Evolutionary conservation across 768 basidiomycete species (phyloP), one percentile per base, ranked within the genome.

Genomic region (Vishniacozyma victoriae): DNA sequence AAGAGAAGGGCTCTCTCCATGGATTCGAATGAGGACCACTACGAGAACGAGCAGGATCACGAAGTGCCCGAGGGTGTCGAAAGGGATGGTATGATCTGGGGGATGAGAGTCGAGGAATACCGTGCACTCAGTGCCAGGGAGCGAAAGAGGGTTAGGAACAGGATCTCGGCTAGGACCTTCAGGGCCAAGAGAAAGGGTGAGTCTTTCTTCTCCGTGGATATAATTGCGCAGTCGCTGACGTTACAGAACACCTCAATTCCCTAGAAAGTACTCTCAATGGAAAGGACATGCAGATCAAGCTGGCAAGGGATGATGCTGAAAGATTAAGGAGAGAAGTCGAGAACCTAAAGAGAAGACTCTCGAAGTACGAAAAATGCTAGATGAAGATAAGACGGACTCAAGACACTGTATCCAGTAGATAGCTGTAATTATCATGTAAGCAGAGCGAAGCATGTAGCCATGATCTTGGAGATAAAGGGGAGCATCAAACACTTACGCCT

Each of bases 1-100:
- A 9, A 14, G 18, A 33, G 29, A n/a, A 33, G 29, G n/a, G 9
- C 9, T 9, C 39, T 43, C 20, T 53, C 52, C 9, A 9, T 38
- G 11, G 49, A 47, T 19, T 51, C 40, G 33, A 49, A 46, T 20
- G 33, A 42, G 14, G 54, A 56, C 26, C 45, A 57, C 25, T 41
- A 25, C 24, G 54, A 62, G 7, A 54, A 55, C 38, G 55, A 51
- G 18, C 52, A 50, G 19, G 62, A 64, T 15, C 59, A 59, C 15
- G 69, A 64, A 24, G 61, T 64, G 6, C 52, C 57, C 4, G 64
- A 65, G 48, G 70, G 67, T 25, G 62, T 67, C 7, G 70, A 71
- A 40, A 35, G 63, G 23, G 65, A 71, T 46, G 70, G 70, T 12
- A 69, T 67, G 61, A 71, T 71, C 31, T 71, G 70, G 70, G 70